Evolutionary conservation across 257 asterid species (phyloP).

Genomic region (Nicotiana benthamiana): DNA sequence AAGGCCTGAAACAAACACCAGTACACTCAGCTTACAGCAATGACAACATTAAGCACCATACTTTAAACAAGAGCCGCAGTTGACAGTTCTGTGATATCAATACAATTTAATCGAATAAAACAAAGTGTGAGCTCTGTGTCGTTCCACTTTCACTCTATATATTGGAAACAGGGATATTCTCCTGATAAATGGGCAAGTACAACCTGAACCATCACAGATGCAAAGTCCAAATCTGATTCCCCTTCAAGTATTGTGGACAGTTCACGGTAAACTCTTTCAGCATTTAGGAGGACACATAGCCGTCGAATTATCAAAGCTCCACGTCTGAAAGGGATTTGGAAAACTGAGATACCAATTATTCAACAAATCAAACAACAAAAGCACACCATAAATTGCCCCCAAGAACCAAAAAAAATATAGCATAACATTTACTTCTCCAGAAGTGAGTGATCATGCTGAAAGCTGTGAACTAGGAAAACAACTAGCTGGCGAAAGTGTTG

Average conservation of each 20-base stretch:
- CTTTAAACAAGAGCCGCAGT: not conserved
- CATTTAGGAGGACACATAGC: slow-evolving; percentile 85
- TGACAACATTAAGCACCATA: not conserved
- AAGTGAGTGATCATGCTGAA: slow-evolving; percentile 75
- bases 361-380: slow-evolving; percentile 1
- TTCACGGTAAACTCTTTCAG: slow-evolving; percentile 89
- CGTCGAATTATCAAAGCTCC: slow-evolving; percentile 91
- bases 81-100: not conserved
- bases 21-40: not conserved
- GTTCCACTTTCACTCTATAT: not conserved
- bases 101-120: not conserved
- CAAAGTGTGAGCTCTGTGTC: not conserved
- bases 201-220: slow-evolving; percentile 94
- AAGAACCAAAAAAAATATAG: not conserved
- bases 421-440: slow-evolving; percentile 70
- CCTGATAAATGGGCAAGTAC: not conserved
- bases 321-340: slow-evolving; percentile 45
- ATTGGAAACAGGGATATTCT: not conserved
- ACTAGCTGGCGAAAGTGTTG: slow-evolving; percentile 74
- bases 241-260: slow-evolving; percentile 78
- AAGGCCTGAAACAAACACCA: slow-evolving; percentile 50
- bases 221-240: slow-evolving; percentile 90
- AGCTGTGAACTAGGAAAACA: slow-evolving; percentile 64
- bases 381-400: not conserved
- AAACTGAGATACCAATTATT: not conserved